Evolutionary conservation across 192 early-diverging fungal genomes (phyloP).

Genomic region (Mortierella alpina): DNA sequence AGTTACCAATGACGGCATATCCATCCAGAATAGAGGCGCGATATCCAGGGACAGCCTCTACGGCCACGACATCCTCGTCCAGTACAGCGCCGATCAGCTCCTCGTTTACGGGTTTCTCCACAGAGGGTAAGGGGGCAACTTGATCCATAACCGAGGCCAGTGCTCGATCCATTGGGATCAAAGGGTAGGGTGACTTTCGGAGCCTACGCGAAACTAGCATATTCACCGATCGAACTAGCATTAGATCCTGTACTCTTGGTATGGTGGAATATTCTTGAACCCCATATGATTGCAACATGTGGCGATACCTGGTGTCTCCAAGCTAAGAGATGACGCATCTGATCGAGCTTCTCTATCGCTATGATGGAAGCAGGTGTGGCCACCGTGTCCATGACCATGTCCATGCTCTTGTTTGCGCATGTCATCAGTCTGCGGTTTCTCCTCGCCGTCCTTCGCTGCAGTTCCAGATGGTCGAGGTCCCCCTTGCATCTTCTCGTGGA

Average conservation of each 20-base stretch:
- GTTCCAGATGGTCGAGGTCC: constrained; percentile 31
- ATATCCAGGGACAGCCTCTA: constrained; percentile 85
- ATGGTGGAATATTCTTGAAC: background rate
- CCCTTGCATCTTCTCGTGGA: constrained; percentile 64
- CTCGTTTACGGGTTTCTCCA: constrained; percentile 56
- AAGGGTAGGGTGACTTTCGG: constrained; percentile 86
- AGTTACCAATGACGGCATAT: constrained; percentile 86
- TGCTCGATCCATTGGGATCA: constrained; percentile 80
- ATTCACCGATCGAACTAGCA: background rate
- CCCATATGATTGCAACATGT: background rate
- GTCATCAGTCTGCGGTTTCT: constrained; percentile 2
- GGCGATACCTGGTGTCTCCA: constrained; percentile 47
- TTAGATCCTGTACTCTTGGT: background rate
- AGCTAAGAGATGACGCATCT: constrained; percentile 34
- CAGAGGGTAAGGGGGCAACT: constrained; percentile 40
- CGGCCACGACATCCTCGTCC: constrained; percentile 78
- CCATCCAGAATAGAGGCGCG: constrained; percentile 93
- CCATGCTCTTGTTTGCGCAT: constrained; percentile 49
- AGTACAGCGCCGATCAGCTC: constrained; percentile 73
- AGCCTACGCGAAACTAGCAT: constrained; percentile 70
- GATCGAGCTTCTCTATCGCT: constrained; percentile 33
- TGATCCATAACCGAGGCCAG: constrained; percentile 61
- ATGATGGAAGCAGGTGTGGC: constrained; percentile 44
- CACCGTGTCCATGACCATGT: constrained; percentile 57
- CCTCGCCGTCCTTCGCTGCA: background rate